These are phyloP conservation scores for Fusarium protoensiforme DNA, from an alignment of 2,329 filamentous ascomycete genomes.

Conservation along the genomic window DNA sequence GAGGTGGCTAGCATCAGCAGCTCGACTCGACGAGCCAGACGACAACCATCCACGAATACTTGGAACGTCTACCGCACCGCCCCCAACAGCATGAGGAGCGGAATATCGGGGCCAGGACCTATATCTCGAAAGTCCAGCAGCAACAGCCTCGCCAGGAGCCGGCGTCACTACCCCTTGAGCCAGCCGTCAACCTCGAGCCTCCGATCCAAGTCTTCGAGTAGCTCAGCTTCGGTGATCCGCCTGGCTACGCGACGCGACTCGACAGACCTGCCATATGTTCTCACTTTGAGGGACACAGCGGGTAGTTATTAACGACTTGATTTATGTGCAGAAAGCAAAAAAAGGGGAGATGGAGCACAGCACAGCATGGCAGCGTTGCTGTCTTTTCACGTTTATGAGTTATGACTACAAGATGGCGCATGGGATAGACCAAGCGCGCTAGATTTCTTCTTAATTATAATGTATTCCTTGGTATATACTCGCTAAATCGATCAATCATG, in stretches of 20 bases:
- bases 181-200: conserved; percentile 54
- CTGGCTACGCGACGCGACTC: conserved; percentile 54
- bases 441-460: conserved; percentile 38
- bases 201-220: conserved; percentile 51
- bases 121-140: conserved; percentile 52
- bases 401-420: conserved; percentile 13
- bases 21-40: conserved; percentile 46
- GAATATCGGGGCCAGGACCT: conserved; percentile 44
- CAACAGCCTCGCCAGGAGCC: conserved; percentile 56
- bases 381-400: conserved; percentile 35
- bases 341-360: neutral
- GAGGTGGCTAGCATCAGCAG: conserved; percentile 46
- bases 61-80: conserved; percentile 62
- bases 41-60: conserved; percentile 56
- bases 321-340: neutral
- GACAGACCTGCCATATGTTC: conserved; percentile 50
- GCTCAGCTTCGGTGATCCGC: conserved; percentile 60
- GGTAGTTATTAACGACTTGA: conserved; percentile 38
- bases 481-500: neutral
- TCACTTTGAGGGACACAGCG: conserved; percentile 48
- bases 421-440: conserved; percentile 13
- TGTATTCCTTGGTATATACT: conserved; percentile 21
- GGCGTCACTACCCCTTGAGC: conserved; percentile 53
- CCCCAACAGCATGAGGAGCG: conserved; percentile 64
- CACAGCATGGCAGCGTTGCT: neutral